Conservation (phyloP, 768 basidiomycete genomes). For the Boletus rubescentipes region DNA sequence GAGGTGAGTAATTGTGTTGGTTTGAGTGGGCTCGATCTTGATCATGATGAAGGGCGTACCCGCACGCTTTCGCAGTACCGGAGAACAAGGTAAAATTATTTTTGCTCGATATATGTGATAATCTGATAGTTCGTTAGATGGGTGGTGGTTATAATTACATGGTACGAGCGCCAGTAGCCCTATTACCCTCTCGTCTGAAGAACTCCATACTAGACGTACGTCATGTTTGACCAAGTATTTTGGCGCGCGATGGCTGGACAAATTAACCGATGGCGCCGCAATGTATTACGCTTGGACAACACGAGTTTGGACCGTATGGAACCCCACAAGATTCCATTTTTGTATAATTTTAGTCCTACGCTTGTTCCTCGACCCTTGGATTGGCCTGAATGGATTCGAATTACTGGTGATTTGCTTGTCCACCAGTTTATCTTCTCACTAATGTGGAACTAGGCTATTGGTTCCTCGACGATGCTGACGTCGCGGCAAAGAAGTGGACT, state of each 20-base stretch:
- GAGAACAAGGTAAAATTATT: slow-evolving; percentile 71
- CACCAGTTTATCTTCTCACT: slow-evolving; percentile 2
- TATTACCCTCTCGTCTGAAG: slow-evolving; percentile 1
- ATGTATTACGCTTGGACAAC: slow-evolving; percentile 68
- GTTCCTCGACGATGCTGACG: slow-evolving; percentile 93
- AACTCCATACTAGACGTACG: slow-evolving; percentile 63
- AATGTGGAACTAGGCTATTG: slow-evolving; percentile 70
- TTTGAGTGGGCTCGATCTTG: background rate
- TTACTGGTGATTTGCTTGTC: slow-evolving; percentile 59
- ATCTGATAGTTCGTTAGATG: slow-evolving; percentile 54
- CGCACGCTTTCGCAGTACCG: slow-evolving; percentile 97
- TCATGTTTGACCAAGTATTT: slow-evolving; percentile 97
- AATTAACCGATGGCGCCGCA: slow-evolving; percentile 90
- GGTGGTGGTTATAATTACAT: slow-evolving; percentile 98
- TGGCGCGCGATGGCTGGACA: slow-evolving; percentile 95
- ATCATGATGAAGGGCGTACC: slow-evolving; percentile 68
- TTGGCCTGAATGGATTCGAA: slow-evolving; percentile 98
- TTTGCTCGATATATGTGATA: background rate
- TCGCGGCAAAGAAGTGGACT: slow-evolving; percentile 84
- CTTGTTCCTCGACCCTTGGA: slow-evolving; percentile 92
- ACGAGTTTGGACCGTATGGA: slow-evolving; percentile 95
- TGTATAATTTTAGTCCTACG: slow-evolving; percentile 94
- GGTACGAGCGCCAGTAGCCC: slow-evolving; percentile 46
- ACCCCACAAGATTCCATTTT: slow-evolving; percentile 94
- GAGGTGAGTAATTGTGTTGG: slow-evolving; percentile 41